Conservation (phyloP, 2,329 filamentous ascomycete species). For the Furcasterigmium furcatum region DNA sequence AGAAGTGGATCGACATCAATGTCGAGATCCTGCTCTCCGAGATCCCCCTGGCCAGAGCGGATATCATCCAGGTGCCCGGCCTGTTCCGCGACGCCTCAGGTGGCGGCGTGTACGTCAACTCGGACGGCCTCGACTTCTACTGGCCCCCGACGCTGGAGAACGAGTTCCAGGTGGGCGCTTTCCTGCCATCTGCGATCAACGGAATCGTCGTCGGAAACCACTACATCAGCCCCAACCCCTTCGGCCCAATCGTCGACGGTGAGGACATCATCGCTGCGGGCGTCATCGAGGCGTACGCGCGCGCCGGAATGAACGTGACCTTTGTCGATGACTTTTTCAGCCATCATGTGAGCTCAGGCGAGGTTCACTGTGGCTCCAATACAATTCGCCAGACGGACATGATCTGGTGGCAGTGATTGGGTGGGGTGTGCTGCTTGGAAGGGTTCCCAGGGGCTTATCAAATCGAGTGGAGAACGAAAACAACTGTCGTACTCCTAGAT, state of each 20-base stretch:
- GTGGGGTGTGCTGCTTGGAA: too few species aligned
- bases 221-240: slow-evolving; percentile 17
- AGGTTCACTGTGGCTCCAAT: slow-evolving; percentile 21
- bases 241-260: slow-evolving; percentile 21
- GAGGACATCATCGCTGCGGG: slow-evolving; percentile 19
- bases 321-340: slow-evolving; percentile 23
- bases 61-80: slow-evolving; percentile 16
- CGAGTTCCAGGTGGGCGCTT: slow-evolving; percentile 7
- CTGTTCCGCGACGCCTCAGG: slow-evolving; percentile 7
- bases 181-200: slow-evolving; percentile 17
- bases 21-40: slow-evolving; percentile 10
- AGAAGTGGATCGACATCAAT: not conserved
- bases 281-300: slow-evolving; percentile 14
- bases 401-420: slow-evolving; percentile 14
- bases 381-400: slow-evolving; percentile 5
- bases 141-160: not conserved
- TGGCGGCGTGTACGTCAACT: not conserved
- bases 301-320: slow-evolving; percentile 14
- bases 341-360: slow-evolving; percentile 17
- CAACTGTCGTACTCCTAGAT: too few species aligned
- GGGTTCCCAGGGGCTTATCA: too few species aligned
- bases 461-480: too few species aligned
- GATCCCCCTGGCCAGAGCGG: slow-evolving; percentile 13
- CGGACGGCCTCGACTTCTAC: not conserved
- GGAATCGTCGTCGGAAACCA: slow-evolving; percentile 13